A percentile compares a stretch with the other conserved stretches of the same genome.
Evolutionary conservation across 768 basidiomycete species (phyloP).

Genomic region (Calvatia gigantea): DNA sequence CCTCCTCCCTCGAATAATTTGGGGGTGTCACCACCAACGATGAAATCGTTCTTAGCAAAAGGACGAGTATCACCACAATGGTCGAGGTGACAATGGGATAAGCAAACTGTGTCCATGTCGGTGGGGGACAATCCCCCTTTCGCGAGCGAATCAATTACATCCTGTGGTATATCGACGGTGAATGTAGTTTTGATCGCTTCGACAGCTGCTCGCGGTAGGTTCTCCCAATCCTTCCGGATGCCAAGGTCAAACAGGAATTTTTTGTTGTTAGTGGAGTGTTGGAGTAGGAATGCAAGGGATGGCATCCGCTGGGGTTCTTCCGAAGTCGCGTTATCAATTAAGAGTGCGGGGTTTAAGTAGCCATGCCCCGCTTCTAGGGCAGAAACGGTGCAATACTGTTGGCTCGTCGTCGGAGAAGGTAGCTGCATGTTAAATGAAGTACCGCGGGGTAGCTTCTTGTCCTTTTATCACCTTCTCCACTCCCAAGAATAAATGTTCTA

Average conservation of each 20-base stretch:
- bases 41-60: conserved; percentile 43
- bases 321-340: conserved; percentile 32
- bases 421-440: conserved; percentile 28
- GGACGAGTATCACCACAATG: conserved; percentile 43
- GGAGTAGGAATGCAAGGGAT: conserved; percentile 49
- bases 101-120: conserved; percentile 40
- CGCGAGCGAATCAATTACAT: conserved; percentile 43
- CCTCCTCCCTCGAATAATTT: conserved; percentile 29
- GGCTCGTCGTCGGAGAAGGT: conserved; percentile 36
- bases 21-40: conserved; percentile 41
- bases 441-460: too few species aligned
- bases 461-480: too few species aligned
- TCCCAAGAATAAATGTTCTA: too few species aligned
- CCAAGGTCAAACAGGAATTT: conserved; percentile 56
- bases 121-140: conserved; percentile 43
- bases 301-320: conserved; percentile 31
- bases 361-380: conserved; percentile 52
- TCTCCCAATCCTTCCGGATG: conserved; percentile 43
- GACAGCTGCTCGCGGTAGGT: conserved; percentile 31
- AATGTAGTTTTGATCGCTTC: conserved; percentile 23
- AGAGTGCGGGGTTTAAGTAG: conserved; percentile 30
- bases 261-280: conserved; percentile 37
- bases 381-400: conserved; percentile 52
- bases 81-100: conserved; percentile 57
- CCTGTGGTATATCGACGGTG: conserved; percentile 28